phyloP scores from a whole-genome alignment of 345 rosid species.

The Sapria himalayana region DNA sequence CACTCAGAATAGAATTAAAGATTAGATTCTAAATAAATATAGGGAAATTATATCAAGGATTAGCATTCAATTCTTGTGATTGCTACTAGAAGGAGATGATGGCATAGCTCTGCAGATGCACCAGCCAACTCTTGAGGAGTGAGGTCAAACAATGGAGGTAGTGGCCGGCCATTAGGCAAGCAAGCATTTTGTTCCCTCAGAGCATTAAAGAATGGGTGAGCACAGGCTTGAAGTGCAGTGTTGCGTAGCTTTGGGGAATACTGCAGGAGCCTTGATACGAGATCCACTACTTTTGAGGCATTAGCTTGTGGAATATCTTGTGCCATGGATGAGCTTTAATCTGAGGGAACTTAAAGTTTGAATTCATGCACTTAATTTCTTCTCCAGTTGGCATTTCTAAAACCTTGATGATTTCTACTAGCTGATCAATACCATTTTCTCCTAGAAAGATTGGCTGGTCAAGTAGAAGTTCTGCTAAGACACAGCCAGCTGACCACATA shows the following conservation, averaged over 20 bases:
- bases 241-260: constrained; percentile 12
- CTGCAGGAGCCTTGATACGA: constrained; percentile 13
- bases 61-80: no score
- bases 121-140: no score
- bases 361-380: constrained; percentile 15
- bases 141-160: constrained; percentile 14
- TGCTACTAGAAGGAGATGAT: no score
- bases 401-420: constrained; percentile 13
- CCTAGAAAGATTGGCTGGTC: constrained; percentile 14
- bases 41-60: no score
- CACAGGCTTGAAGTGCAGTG: constrained; percentile 8
- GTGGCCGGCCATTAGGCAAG: constrained; percentile 8
- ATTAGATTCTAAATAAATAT: no score
- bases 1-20: no score
- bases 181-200: constrained; percentile 4
- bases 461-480: constrained; percentile 12
- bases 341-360: constrained; percentile 12
- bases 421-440: constrained; percentile 15
- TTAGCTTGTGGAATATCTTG: constrained; percentile 14
- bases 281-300: constrained; percentile 13
- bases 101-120: no score
- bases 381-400: constrained; percentile 13
- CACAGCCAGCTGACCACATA: constrained; percentile 13
- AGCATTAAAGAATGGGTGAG: constrained; percentile 8
- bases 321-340: constrained; percentile 15